Conservation (phyloP, 164 flowering plant genomes). For the Stephania japonica region DNA sequence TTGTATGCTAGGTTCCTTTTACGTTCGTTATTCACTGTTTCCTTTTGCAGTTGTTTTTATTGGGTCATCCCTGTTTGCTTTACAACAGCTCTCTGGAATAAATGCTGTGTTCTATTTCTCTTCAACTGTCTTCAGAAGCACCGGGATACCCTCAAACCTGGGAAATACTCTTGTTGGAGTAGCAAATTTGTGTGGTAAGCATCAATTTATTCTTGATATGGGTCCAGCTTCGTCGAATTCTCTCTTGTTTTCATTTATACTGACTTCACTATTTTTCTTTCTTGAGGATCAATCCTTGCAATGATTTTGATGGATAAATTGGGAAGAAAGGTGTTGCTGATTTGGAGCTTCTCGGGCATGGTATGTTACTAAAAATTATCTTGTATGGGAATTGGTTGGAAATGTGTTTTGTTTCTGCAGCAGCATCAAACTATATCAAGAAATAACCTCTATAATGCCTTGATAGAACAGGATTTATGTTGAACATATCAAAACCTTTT, state of each 20-base stretch:
- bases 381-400: neutral
- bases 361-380: neutral
- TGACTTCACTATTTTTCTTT: constrained; percentile 3
- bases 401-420: neutral
- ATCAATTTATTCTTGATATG: neutral
- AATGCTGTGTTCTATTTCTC: constrained; percentile 84
- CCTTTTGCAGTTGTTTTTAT: constrained; percentile 96
- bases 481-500: no score
- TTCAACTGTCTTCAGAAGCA: constrained; percentile 56
- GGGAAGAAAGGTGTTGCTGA: constrained; percentile 78
- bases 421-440: neutral
- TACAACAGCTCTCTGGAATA: constrained; percentile 87
- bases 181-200: constrained; percentile 49
- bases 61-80: constrained; percentile 70
- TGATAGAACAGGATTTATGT: no score
- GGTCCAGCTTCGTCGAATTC: neutral
- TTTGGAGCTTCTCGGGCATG: constrained; percentile 70
- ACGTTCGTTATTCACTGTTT: constrained; percentile 39
- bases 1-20: neutral
- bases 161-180: constrained; percentile 57
- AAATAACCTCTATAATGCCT: no score
- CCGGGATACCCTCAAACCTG: constrained; percentile 55
- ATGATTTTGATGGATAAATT: constrained; percentile 87
- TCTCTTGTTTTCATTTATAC: neutral
- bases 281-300: constrained; percentile 72